These are phyloP conservation scores for Colletotrichum falcatum DNA, from an alignment of 2,329 filamentous ascomycete species.

Conservation along the genomic window DNA sequence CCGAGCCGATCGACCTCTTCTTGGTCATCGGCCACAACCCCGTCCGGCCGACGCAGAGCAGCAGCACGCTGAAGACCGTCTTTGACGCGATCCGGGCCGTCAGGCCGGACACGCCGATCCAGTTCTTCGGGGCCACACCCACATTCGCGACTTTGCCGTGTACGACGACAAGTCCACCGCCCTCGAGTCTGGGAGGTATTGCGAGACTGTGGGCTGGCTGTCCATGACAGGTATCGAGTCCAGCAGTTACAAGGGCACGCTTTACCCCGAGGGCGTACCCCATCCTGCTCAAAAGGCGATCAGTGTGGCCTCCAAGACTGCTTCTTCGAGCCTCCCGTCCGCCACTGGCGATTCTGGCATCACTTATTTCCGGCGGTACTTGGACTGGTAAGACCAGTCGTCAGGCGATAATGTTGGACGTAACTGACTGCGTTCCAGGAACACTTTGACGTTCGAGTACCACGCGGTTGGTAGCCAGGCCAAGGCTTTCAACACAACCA, in stretches of 20 bases:
- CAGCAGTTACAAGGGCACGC: conserved; percentile 52
- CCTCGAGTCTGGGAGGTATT: conserved; percentile 74
- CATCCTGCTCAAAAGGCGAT: conserved; percentile 55
- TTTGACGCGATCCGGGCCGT: conserved; percentile 69
- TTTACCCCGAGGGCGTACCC: conserved; percentile 52
- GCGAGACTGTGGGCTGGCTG: conserved; percentile 76
- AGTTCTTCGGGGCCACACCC: conserved; percentile 75
- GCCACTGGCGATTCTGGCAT: conserved; percentile 49
- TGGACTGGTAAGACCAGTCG: conserved; percentile 74
- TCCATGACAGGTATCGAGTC: conserved; percentile 70
- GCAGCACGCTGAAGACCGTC: conserved; percentile 59
- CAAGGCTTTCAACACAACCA: conserved; percentile 43
- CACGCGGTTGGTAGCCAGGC: conserved; percentile 65
- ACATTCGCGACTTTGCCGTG: conserved; percentile 73
- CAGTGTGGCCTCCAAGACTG: neutral
- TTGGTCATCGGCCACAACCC: conserved; percentile 74
- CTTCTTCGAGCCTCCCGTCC: neutral
- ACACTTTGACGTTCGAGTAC: conserved; percentile 63
- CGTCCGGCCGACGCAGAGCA: conserved; percentile 57
- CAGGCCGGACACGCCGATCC: conserved; percentile 69
- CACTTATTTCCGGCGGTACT: conserved; percentile 69
- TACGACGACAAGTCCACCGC: conserved; percentile 72
- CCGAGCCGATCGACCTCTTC: conserved; percentile 71
- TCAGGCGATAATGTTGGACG: accelerated
- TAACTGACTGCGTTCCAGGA: neutral